Conservation (phyloP, 2,329 filamentous ascomycete genomes). For the Leptographium radiaticola region DNA sequence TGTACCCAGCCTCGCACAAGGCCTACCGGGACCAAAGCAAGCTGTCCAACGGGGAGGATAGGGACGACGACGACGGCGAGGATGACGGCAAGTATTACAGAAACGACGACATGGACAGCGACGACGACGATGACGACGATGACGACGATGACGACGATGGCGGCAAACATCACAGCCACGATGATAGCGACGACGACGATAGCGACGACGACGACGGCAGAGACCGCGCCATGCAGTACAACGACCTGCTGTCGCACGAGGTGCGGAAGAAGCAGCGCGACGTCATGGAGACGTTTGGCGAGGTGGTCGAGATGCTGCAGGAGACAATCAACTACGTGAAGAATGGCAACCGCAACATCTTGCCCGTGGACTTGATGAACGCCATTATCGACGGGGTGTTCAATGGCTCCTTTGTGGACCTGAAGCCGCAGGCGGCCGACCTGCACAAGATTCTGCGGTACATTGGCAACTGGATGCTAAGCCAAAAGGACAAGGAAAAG, state of each 20-base stretch:
- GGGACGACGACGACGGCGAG: background rate
- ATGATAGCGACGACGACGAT: too few species aligned
- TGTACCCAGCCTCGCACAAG: background rate
- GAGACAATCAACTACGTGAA: background rate
- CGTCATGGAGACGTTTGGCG: background rate
- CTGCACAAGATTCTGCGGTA: background rate
- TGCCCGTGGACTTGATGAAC: background rate
- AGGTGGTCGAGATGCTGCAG: background rate
- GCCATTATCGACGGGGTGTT: background rate
- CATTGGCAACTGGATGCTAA: too few species aligned
- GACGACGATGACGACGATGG: too few species aligned
- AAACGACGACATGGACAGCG: too few species aligned
- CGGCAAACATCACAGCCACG: too few species aligned
- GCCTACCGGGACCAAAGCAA: background rate
- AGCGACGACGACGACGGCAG: too few species aligned
- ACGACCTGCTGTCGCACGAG: background rate
- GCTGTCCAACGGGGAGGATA: background rate
- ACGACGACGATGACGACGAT: too few species aligned
- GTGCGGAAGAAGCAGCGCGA: background rate
- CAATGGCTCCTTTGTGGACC: background rate
- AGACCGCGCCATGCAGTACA: background rate
- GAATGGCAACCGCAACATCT: background rate
- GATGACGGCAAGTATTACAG: too few species aligned
- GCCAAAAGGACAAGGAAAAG: background rate
- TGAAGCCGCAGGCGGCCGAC: background rate